Evolutionary conservation across 1,139 yeast species (phyloP).

Genomic region (Sugiyamaella castrensis): DNA sequence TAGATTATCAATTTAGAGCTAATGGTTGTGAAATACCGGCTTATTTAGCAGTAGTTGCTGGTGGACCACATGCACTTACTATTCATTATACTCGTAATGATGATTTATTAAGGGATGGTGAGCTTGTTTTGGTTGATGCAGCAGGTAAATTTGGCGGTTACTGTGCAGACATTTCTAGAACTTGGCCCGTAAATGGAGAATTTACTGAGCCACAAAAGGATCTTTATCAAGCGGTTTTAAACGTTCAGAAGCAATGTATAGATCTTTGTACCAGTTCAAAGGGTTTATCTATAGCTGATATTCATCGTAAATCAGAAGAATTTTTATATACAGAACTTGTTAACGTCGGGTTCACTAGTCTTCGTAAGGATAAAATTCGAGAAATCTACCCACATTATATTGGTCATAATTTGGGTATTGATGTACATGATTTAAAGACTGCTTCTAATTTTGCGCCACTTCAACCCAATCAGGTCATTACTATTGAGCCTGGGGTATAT

Average conservation of each 20-base stretch:
- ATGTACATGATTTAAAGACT: conserved; percentile 77
- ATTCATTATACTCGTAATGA: conserved; percentile 91
- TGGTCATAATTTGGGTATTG: conserved; percentile 93
- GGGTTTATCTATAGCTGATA: conserved; percentile 61
- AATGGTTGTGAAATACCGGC: conserved; percentile 92
- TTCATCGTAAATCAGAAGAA: conserved; percentile 68
- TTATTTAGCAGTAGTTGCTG: conserved; percentile 94
- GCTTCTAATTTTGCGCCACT: conserved; percentile 44
- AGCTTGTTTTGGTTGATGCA: conserved; percentile 90
- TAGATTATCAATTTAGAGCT: conserved; percentile 76
- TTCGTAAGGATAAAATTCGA: conserved; percentile 31
- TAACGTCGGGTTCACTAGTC: conserved; percentile 61
- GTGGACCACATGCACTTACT: conserved; percentile 80
- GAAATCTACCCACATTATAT: conserved; percentile 86
- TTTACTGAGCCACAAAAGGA: conserved; percentile 80
- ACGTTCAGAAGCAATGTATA: conserved; percentile 78
- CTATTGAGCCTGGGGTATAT: conserved; percentile 94
- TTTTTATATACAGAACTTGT: conserved; percentile 60
- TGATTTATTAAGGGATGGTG: conserved; percentile 68
- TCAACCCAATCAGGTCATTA: conserved; percentile 52
- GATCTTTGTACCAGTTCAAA: conserved; percentile 55
- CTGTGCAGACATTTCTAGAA: conserved; percentile 91
- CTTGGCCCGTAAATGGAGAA: conserved; percentile 84
- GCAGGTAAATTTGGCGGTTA: conserved; percentile 94
- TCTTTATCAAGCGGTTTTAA: conserved; percentile 80